Base-by-base conservation (phyloP, 2,329 filamentous ascomycete species). In the Colletotrichum higginsianum region DNA sequence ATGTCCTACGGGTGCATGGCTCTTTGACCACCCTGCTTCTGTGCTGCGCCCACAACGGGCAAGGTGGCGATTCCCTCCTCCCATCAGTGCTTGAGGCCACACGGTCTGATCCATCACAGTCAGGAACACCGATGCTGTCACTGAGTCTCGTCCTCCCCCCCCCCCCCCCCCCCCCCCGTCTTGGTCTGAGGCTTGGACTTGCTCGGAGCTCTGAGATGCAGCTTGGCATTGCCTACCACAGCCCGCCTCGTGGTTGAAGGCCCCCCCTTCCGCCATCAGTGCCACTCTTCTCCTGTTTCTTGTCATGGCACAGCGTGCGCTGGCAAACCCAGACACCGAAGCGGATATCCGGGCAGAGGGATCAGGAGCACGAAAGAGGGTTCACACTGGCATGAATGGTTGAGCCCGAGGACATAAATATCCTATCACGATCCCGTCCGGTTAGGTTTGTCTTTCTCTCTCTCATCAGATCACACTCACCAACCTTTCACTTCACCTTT, bases 151-250 rank as follows among this genome's bases (percentile, higher is more conserved):
- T 11, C 30, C 9, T 26, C 26, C 26, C 26, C 26, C 26, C 26
- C 26, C 4, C 21, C 21, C n/a, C n/a, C n/a, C 26, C 26, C 26
- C 26, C 26, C 26, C 26, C 4, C 21, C 21, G 21, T 21, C 46
- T 50, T 46, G 69, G 67, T 61, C 46, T 64, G 65, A 72, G 69
- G 69, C 69, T 72, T 72, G 58, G 69, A 72, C 69, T 35, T 64
- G 69, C 69, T 69, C 65, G 69, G 69, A 53, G 47, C 65, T 69
- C 60, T 72, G 69, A 46, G 52, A 52, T 64, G 69, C 65, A 69
- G 52, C 65, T 72, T 72, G 65, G 69, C 69, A 46, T 42, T 56
- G 69, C 69, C 53, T 18, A 58, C 69, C 69, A 64, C 60, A 68
- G 69, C 69, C 68, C 46, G 42, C 38, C 67, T 52, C 38, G 21